Conservation (phyloP, 1,284 basidiomycete genomes). For the Sporisorium iseilematis-ciliati region DNA sequence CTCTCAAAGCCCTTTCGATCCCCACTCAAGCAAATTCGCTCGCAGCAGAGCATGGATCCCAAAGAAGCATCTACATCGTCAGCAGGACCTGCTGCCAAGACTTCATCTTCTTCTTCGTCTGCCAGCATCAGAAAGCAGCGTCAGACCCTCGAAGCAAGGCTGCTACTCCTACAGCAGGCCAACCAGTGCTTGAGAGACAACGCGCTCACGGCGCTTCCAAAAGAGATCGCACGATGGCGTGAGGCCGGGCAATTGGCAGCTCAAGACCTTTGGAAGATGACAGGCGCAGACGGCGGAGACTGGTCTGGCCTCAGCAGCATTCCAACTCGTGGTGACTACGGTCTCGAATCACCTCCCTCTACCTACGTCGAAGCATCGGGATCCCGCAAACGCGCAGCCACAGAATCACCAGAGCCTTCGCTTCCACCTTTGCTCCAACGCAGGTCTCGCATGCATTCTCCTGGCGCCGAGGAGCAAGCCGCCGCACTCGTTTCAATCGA, state of each 20-base stretch:
- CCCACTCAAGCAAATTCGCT: slow-evolving; percentile 21
- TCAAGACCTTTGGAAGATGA: slow-evolving; percentile 46
- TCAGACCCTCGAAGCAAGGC: slow-evolving; percentile 30
- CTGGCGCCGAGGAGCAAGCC: slow-evolving; percentile 38
- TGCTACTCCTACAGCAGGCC: slow-evolving; percentile 39
- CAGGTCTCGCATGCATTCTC: slow-evolving; percentile 12
- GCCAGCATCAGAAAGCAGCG: slow-evolving; percentile 27
- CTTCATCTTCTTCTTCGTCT: slow-evolving; percentile 4
- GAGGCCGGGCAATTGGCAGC: slow-evolving; percentile 44
- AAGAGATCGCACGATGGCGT: slow-evolving; percentile 38
- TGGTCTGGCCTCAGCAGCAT: slow-evolving; percentile 22
- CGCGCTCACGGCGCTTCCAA: slow-evolving; percentile 25
- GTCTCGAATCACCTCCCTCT: slow-evolving; percentile 34
- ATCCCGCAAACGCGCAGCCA: slow-evolving; percentile 15
- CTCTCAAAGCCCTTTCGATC: slow-evolving; percentile 26
- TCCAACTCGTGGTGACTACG: slow-evolving; percentile 33
- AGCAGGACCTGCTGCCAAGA: neutral
- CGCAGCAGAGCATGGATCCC: slow-evolving; percentile 10
- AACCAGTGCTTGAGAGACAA: slow-evolving; percentile 36
- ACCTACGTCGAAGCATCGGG: neutral
- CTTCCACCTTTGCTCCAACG: slow-evolving; percentile 18
- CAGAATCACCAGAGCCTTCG: slow-evolving; percentile 12
- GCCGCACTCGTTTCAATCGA: slow-evolving; percentile 24
- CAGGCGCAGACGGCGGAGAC: slow-evolving; percentile 36
- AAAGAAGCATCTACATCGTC: neutral